Conservation (phyloP, 225 moss, liverwort and hornwort species). For the Pseudisothecium myosuroides region DNA sequence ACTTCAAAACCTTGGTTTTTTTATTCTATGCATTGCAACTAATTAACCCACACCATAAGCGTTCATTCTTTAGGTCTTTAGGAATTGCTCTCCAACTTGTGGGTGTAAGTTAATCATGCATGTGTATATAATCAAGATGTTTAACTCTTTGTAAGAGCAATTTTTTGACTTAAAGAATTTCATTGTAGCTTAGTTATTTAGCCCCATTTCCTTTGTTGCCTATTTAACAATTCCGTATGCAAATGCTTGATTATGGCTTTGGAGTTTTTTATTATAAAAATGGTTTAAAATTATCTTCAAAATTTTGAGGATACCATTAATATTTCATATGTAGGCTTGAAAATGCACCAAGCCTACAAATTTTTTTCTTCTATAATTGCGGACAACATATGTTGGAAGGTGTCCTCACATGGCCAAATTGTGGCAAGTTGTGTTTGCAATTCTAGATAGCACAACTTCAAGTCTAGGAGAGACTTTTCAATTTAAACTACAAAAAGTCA, state of each 20-base stretch:
- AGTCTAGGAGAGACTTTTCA: neutral
- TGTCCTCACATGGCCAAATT: neutral
- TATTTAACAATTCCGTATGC: neutral
- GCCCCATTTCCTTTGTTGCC: neutral
- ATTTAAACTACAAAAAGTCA: neutral
- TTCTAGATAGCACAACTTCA: neutral
- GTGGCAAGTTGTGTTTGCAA: neutral
- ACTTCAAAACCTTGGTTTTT: neutral
- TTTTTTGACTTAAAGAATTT: neutral
- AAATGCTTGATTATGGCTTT: neutral
- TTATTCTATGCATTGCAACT: rapidly evolving
- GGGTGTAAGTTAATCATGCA: neutral
- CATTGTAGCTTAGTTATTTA: neutral
- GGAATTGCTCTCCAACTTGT: neutral
- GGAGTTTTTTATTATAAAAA: neutral
- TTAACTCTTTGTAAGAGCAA: neutral
- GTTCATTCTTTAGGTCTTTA: neutral
- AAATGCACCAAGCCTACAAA: neutral
- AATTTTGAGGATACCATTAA: neutral
- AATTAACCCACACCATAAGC: neutral
- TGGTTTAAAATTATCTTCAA: neutral
- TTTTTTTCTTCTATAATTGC: neutral
- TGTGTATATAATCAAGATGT: neutral
- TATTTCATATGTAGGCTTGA: neutral
- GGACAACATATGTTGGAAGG: neutral